Evolutionary conservation across 2,329 filamentous ascomycete species (phyloP), one percentile per base, ranked within the genome.

Genomic region (Penicillium sp.): DNA sequence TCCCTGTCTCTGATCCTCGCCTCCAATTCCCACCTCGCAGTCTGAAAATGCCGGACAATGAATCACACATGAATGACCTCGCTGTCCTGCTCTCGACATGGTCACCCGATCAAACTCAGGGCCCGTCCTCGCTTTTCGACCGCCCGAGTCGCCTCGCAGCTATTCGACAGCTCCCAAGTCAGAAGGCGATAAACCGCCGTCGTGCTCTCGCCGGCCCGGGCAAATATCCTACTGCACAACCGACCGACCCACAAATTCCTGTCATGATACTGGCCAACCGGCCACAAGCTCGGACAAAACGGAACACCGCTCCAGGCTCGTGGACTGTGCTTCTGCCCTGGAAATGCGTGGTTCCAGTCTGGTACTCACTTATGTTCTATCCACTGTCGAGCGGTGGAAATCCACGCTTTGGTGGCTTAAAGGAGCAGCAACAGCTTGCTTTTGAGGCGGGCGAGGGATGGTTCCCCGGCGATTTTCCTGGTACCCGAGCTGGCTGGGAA

Each of bases 261-360:
- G 77, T 94, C 41, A 80, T 94, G 1, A 77, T 96, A 5, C 81
- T 91, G 4, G 82, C 88, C 37, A 86, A 85, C 11, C 83, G 86
- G 3, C 73, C 82, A 10, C 73, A 77, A 11, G 54, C 57, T 35
- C 59, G 67, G n/a, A 62, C 67, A 6, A 75, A 67, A 34, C 76
- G 77, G 39, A 78, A 75, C 11, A 83, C 83, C 49, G 78, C 81
- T 1, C 87, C 89, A 50, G 89, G 89, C 0, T 88, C 83, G 0
- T 98, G 92, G 92, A 95, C 88, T 0, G 73, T 98, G 1, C 81
- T 98, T 25, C 83, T 95, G 3, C 95, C 95, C 0, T 97, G 94
- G 92, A 92, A 91, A 71, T 96, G 91, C 68, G 89, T 98, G 38
- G 81, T 87, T 38, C 86, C 91, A 0, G 82, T 97, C 35, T 99